These are phyloP conservation scores for Aspergillus hortae DNA, from an alignment of 2,329 filamentous ascomycete genomes.

Conservation along the genomic window DNA sequence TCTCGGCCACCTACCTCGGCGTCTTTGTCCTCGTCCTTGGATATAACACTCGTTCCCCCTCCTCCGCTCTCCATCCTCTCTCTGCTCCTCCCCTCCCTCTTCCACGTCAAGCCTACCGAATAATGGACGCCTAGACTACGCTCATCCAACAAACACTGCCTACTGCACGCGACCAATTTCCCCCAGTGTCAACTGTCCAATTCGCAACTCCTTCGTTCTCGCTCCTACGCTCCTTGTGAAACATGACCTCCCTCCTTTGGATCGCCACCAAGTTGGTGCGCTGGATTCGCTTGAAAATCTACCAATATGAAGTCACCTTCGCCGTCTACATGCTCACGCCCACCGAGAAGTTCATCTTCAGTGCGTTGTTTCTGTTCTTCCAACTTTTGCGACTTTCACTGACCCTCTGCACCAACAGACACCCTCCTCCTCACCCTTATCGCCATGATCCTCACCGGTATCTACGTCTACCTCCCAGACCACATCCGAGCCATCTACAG, in stretches of 20 bases:
- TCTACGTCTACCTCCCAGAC: constrained; percentile 87
- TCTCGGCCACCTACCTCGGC: neutral
- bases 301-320: constrained; percentile 97
- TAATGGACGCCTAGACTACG: neutral
- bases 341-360: constrained; percentile 95
- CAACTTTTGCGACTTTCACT: constrained; percentile 1
- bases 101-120: neutral
- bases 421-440: constrained; percentile 87
- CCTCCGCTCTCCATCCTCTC: neutral
- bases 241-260: constrained; percentile 29
- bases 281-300: constrained; percentile 92
- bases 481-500: constrained; percentile 78
- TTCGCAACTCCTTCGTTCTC: neutral
- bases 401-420: constrained; percentile 53
- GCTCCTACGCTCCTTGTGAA: neutral
- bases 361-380: constrained; percentile 53
- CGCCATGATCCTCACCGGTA: constrained; percentile 80
- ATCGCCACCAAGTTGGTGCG: constrained; percentile 59
- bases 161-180: neutral
- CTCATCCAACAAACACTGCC: neutral
- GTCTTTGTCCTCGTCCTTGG: no score
- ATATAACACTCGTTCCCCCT: neutral
- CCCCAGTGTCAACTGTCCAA: neutral
- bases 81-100: neutral
- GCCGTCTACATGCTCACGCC: constrained; percentile 96